Base-by-base conservation (phyloP, 768 basidiomycete genomes). In the Tricholoma terreum region DNA sequence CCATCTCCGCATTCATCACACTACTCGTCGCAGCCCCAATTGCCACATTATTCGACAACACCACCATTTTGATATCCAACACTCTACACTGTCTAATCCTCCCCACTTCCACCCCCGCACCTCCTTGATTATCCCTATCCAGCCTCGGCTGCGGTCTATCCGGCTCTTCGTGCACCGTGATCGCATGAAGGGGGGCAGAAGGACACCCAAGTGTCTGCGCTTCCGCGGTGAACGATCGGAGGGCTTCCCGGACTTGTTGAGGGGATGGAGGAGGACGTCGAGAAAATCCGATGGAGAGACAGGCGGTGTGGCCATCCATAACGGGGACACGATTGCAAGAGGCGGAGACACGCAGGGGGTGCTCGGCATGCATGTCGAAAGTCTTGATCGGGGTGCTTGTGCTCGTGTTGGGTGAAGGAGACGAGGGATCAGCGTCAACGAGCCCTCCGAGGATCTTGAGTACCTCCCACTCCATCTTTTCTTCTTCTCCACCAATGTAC, bases 381-480 rank as follows among this genome's bases (percentile, higher is more conserved):
- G 81, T 66, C 56, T 80, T 82, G 5, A 69, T 61, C 8, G 27
- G 15, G 46, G 27, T 9, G 6, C 8, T 12, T 14, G 22, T 12
- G 40, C 8, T 14, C 4, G 2, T 24, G 24, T 8, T 15, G 5
- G 15, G 17, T n/a, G n/a, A n/a, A n/a, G 17, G 5, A 2, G 46
- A 49, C 6, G 46, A 5, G 17, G 27, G 75, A 55, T 86, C 84
- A 50, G 78, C 78, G 22, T 82, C 76, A 2, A 77, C 65, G 56
- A 98, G 65, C 2, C 88, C 93, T 21, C 97, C 96, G 19, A 99
- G 85, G 66, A 99, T 99, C 78, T 98, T 99, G 65, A 90, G 82
- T 6, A 92, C 89, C 76, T 99, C 97, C 97, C 97, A 99, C 71
- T 99, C 96, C 62, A 98, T 94, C 71, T 98, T 99, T 69, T 98